Conservation (phyloP, 2,329 filamentous ascomycete genomes). For the Hymenoscyphus scutula region DNA sequence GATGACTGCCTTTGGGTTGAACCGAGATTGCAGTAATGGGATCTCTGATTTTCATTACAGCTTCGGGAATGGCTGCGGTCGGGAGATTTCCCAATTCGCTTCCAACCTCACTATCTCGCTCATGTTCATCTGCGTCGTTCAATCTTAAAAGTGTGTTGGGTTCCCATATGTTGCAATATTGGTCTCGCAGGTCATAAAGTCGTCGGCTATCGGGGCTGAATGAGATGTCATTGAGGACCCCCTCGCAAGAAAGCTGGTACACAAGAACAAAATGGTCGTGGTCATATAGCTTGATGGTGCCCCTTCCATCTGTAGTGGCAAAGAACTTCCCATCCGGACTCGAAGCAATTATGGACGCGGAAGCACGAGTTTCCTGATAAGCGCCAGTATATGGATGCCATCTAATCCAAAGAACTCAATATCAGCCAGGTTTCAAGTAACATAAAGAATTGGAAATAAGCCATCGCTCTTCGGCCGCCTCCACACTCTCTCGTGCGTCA, state of each 20-base stretch:
- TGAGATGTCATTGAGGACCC: slow-evolving; percentile 11
- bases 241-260: slow-evolving; percentile 16
- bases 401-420: too few relatives aligned
- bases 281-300: slow-evolving; percentile 15
- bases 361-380: slow-evolving; percentile 10
- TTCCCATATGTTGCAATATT: slow-evolving; percentile 31
- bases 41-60: too few relatives aligned
- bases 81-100: too few relatives aligned
- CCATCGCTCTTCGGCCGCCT: too few relatives aligned
- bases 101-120: too few relatives aligned
- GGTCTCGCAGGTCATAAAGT: slow-evolving; percentile 26
- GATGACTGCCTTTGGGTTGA: too few relatives aligned
- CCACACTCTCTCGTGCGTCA: too few relatives aligned
- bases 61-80: too few relatives aligned
- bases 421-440: too few relatives aligned
- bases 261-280: slow-evolving; percentile 17
- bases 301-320: slow-evolving; percentile 11
- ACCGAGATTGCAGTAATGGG: too few relatives aligned
- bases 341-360: slow-evolving; percentile 5
- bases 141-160: slow-evolving; percentile 25
- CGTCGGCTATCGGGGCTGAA: slow-evolving; percentile 28
- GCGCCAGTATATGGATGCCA: slow-evolving; percentile 15
- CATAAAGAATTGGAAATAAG: too few relatives aligned
- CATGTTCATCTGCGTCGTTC: too few relatives aligned
- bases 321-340: slow-evolving; percentile 20